These are phyloP conservation scores for Obba rivulosa DNA, from an alignment of 768 basidiomycete species.

Conservation along the genomic window DNA sequence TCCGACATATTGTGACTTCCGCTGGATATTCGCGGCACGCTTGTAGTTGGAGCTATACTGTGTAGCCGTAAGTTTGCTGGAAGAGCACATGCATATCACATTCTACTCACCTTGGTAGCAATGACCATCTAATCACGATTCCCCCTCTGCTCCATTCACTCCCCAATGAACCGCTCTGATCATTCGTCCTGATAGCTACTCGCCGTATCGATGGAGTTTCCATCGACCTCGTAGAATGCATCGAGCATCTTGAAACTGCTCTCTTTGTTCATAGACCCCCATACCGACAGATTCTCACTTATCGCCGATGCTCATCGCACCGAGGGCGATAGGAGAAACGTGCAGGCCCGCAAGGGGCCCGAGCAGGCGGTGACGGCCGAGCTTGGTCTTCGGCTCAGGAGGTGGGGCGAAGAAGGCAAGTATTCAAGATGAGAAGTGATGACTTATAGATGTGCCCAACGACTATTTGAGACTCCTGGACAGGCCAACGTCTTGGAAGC, in stretches of 20 bases:
- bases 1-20: slow-evolving; percentile 36
- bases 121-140: slow-evolving; percentile 40
- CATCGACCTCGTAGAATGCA: slow-evolving; percentile 26
- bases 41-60: slow-evolving; percentile 26
- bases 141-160: slow-evolving; percentile 37
- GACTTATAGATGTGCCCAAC: too few species aligned
- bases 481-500: too few species aligned
- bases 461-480: too few species aligned
- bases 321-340: slow-evolving; percentile 33
- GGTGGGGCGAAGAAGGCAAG: neutral
- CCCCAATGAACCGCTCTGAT: slow-evolving; percentile 36
- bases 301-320: slow-evolving; percentile 34
- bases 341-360: slow-evolving; percentile 30
- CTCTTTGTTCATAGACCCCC: slow-evolving; percentile 31
- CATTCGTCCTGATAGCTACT: slow-evolving; percentile 31
- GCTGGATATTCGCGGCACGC: slow-evolving; percentile 14
- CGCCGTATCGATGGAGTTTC: slow-evolving; percentile 31
- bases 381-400: slow-evolving; percentile 16
- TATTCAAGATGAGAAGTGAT: too few species aligned
- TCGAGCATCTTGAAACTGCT: slow-evolving; percentile 25
- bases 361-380: slow-evolving; percentile 29
- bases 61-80: neutral
- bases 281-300: slow-evolving; percentile 25
- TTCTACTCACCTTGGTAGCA: slow-evolving; percentile 35
- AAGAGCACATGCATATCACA: neutral